A percentile compares a stretch with the other conserved stretches of the same genome.
These are phyloP conservation scores for Trichoderma guizhouense DNA, from an alignment of 2,329 filamentous ascomycete species.

Conservation along the genomic window DNA sequence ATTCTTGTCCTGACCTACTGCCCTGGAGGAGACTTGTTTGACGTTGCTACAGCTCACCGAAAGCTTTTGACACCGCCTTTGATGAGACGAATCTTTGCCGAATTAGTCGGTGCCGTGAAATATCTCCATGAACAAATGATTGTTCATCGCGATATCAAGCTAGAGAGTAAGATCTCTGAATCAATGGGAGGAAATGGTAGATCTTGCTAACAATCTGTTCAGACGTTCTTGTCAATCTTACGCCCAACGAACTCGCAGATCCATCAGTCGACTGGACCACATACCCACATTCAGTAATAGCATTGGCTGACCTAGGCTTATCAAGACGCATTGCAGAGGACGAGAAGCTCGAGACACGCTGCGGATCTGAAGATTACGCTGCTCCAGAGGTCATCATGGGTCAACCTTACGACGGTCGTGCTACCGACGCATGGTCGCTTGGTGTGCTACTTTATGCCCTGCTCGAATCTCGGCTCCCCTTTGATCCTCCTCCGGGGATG, in stretches of 20 bases:
- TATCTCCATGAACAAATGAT: slow-evolving; percentile 85
- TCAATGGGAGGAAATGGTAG: not conserved
- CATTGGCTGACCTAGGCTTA: slow-evolving; percentile 86
- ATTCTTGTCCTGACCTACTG: slow-evolving; percentile 88
- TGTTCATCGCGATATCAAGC: slow-evolving; percentile 95
- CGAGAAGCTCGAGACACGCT: slow-evolving; percentile 87
- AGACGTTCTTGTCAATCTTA: slow-evolving; percentile 91
- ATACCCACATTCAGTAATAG: slow-evolving; percentile 80
- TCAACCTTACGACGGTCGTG: slow-evolving; percentile 87
- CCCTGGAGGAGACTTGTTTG: slow-evolving; percentile 91
- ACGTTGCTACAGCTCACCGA: slow-evolving; percentile 73
- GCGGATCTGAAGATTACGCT: slow-evolving; percentile 95
- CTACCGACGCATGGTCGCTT: slow-evolving; percentile 91
- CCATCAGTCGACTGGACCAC: slow-evolving; percentile 63
- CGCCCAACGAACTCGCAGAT: slow-evolving; percentile 63
- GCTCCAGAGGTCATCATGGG: slow-evolving; percentile 96
- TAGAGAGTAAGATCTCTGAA: slow-evolving; percentile 67
- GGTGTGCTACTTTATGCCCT: slow-evolving; percentile 91
- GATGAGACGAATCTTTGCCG: slow-evolving; percentile 82
- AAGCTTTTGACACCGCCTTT: slow-evolving; percentile 65
- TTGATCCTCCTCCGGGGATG: slow-evolving; percentile 82
- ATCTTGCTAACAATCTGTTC: slow-evolving; percentile 17
- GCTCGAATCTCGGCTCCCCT: slow-evolving; percentile 88
- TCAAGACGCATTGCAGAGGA: slow-evolving; percentile 81
- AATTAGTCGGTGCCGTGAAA: slow-evolving; percentile 77